Evolutionary conservation across 768 basidiomycete genomes (phyloP), one percentile per base, ranked within the genome.

Genomic region (Tulasnella sp.): DNA sequence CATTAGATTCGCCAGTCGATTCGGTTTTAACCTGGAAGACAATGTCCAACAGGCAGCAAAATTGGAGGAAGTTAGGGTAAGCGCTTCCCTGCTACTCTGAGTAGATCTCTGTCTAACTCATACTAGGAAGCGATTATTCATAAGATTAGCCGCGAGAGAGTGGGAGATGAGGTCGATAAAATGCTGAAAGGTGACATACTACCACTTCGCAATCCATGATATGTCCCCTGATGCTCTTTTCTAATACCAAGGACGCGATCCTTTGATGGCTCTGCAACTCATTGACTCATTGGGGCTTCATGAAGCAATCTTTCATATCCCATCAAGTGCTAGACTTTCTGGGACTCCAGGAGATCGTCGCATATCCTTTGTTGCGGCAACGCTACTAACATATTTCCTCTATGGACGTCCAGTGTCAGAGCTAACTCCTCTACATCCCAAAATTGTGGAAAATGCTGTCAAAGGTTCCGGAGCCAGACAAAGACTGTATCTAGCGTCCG

Each of bases 101-200:
- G 27, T 31, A 29, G 16, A 41, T 19, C 7, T 43, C 13, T 9
- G 13, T 37, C 5, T 6, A n/a, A 19, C 34, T 24, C 9, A 9
- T 2, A 27, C 34, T 59, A 76, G 89, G 66, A 73, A 42, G 83
- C 80, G 0, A 66, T 95, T 13, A 67, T 76, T 8, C 70, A 69
- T 1, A 95, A 96, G 63, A 85, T 99, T 40, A 83, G 83, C 29
- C 76, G 88, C 45, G 95, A 98, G 67, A 76, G 95, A 15, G 77
- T 91, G 4, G 92, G 92, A 0, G 84, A 84, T 56, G 95, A 99
- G 64, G 60, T 98, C 12, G 76, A 83, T 56, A 99, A 98, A 64
- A 98, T 96, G 86, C 73, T 98, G 62, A 79, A 79, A 70, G 82
- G 93, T 82, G 22, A 31, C 20, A 27, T 5, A 9, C 47, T 50